Conservation (phyloP, 2,329 filamentous ascomycete species). For the Fusarium circinatum region DNA sequence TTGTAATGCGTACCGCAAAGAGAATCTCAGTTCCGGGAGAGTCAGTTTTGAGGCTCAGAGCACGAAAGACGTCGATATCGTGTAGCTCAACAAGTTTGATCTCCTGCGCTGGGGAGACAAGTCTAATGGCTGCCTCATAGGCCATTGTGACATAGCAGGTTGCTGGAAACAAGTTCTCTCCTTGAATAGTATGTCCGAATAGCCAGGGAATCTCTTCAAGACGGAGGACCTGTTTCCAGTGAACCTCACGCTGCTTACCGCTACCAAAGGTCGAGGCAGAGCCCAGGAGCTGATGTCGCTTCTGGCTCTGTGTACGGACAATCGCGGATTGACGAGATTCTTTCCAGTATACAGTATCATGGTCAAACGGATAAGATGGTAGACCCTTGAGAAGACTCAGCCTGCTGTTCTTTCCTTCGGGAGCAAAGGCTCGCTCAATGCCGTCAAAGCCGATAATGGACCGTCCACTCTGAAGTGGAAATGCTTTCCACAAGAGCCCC, state of each 20-base stretch:
- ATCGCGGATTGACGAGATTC: background rate
- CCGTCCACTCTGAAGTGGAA: background rate
- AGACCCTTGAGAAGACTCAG: background rate
- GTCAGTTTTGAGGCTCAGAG: background rate
- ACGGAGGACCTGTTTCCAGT: background rate
- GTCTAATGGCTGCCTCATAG: background rate
- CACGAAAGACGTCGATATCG: background rate
- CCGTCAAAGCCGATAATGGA: background rate
- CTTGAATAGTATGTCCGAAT: background rate
- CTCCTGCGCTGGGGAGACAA: background rate
- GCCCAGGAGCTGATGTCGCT: background rate
- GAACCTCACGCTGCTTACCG: background rate
- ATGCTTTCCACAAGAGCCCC: background rate
- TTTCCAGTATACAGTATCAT: background rate
- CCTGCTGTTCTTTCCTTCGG: background rate
- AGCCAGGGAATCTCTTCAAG: background rate
- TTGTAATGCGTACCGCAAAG: background rate
- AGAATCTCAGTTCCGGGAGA: background rate
- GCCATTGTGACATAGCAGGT: background rate
- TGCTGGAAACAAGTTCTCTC: background rate
- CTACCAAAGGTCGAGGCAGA: background rate
- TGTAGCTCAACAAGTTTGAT: background rate
- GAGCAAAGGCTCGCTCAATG: background rate
- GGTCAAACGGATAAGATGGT: background rate
- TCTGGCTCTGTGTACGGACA: background rate